Percentiles rank a stretch among this genome's conserved stretches.
These are phyloP conservation scores for Termitomyces sp. DNA, from an alignment of 768 basidiomycete species.

Conservation along the genomic window DNA sequence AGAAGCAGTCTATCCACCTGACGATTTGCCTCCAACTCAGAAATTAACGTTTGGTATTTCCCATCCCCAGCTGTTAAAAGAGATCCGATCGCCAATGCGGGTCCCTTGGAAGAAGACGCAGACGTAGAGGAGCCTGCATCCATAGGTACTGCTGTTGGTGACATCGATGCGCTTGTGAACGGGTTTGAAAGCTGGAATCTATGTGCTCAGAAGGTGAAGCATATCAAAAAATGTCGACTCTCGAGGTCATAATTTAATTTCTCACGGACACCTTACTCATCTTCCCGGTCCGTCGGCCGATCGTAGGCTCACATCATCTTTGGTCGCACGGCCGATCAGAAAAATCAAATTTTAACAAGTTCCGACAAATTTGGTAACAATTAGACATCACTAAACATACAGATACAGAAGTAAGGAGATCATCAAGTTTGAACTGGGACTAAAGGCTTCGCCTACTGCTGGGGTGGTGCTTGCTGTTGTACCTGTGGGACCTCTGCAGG, in stretches of 20 bases:
- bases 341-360: background rate
- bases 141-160: conserved; percentile 55
- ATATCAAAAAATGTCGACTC: background rate
- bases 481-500: conserved; percentile 35
- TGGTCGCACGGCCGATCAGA: conserved; percentile 2
- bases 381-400: background rate
- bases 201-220: background rate
- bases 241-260: background rate
- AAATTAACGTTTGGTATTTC: conserved; percentile 68
- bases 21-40: conserved; percentile 50
- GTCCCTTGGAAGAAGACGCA: conserved; percentile 34
- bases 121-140: conserved; percentile 18
- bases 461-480: conserved; percentile 20
- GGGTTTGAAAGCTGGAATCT: background rate
- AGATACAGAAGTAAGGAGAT: background rate
- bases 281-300: conserved; percentile 5
- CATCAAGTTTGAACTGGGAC: background rate
- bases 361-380: background rate
- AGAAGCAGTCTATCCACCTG: conserved; percentile 77
- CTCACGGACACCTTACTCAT: conserved; percentile 12
- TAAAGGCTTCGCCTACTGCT: conserved; percentile 1
- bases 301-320: background rate
- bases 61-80: conserved; percentile 77
- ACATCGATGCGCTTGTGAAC: conserved; percentile 36
- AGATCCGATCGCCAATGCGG: conserved; percentile 74